These are phyloP conservation scores for Rubroboletus satanas DNA, from an alignment of 768 basidiomycete genomes.

Conservation along the genomic window DNA sequence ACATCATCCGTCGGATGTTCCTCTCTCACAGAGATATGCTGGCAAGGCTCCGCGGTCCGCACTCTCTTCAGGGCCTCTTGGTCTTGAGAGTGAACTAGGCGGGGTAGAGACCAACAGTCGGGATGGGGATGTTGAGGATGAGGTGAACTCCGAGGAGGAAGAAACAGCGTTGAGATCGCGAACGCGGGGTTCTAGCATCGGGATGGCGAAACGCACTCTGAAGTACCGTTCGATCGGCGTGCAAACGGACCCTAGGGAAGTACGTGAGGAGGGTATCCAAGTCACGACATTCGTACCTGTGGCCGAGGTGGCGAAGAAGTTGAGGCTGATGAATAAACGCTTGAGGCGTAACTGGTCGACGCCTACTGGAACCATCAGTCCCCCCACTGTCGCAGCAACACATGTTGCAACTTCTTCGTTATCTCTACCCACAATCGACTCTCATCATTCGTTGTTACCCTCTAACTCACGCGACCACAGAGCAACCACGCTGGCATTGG, in stretches of 20 bases:
- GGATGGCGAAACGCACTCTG: conserved; percentile 18
- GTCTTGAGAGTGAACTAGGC: conserved; percentile 26
- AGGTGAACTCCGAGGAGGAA: conserved; percentile 58
- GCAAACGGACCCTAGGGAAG: conserved; percentile 61
- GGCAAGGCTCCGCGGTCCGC: conserved; percentile 53
- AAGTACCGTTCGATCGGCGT: conserved; percentile 65
- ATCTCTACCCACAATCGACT: conserved; percentile 11
- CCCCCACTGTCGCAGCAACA: not conserved
- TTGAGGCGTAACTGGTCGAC: conserved; percentile 20
- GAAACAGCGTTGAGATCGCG: conserved; percentile 31
- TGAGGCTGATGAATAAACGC: conserved; percentile 20
- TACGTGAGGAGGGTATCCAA: conserved; percentile 57
- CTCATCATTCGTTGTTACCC: conserved; percentile 13
- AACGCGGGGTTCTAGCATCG: conserved; percentile 34
- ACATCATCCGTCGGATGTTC: conserved; percentile 82
- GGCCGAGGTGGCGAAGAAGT: conserved; percentile 19
- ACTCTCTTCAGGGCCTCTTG: conserved; percentile 36
- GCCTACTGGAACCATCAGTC: conserved; percentile 4
- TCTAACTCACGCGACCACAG: conserved; percentile 12
- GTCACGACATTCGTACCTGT: conserved; percentile 33
- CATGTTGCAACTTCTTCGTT: not conserved
- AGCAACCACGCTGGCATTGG: conserved; percentile 4
- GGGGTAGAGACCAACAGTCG: conserved; percentile 65
- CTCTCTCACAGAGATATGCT: conserved; percentile 76
- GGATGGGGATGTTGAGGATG: conserved; percentile 81